These are phyloP conservation scores for Ocimum tenuiflorum DNA, from an alignment of 257 asterid species.

Conservation along the genomic window DNA sequence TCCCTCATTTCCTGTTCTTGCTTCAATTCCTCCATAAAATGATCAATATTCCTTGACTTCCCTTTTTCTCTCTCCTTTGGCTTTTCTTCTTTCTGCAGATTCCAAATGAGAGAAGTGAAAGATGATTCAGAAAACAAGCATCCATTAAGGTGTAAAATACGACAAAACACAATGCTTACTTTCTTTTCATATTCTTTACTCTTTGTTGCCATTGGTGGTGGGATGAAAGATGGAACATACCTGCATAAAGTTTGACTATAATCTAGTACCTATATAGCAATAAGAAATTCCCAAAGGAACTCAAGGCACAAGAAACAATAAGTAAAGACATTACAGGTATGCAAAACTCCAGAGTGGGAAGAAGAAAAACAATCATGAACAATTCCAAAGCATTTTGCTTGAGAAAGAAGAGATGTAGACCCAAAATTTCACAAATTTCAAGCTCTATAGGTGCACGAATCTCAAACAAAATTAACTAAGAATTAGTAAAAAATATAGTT, in stretches of 20 bases:
- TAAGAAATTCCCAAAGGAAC: constrained; percentile 22
- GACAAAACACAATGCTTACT: constrained; percentile 37
- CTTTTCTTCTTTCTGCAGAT: constrained; percentile 72
- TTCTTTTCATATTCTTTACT: constrained; percentile 74
- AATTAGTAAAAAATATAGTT: background rate
- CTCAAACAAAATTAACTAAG: background rate
- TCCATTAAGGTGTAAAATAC: background rate
- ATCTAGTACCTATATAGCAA: constrained; percentile 40
- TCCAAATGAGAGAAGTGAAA: constrained; percentile 15
- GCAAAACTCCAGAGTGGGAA: background rate
- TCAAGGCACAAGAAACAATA: background rate
- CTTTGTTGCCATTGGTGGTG: constrained; percentile 88
- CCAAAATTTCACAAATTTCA: background rate
- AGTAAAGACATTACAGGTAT: background rate
- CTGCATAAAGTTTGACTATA: constrained; percentile 58
- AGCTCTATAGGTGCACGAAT: background rate
- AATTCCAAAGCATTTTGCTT: background rate
- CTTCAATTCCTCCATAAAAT: constrained; percentile 96
- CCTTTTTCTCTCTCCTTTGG: constrained; percentile 80
- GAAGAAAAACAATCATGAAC: constrained; percentile 4
- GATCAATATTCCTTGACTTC: constrained; percentile 78
- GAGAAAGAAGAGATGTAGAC: constrained; percentile 5
- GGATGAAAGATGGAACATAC: constrained; percentile 93
- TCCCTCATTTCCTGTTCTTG: constrained; percentile 90
- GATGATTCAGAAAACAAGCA: constrained; percentile 6